Conservation (phyloP, 2,329 filamentous ascomycete species). For the Microcyclosporella mali region DNA sequence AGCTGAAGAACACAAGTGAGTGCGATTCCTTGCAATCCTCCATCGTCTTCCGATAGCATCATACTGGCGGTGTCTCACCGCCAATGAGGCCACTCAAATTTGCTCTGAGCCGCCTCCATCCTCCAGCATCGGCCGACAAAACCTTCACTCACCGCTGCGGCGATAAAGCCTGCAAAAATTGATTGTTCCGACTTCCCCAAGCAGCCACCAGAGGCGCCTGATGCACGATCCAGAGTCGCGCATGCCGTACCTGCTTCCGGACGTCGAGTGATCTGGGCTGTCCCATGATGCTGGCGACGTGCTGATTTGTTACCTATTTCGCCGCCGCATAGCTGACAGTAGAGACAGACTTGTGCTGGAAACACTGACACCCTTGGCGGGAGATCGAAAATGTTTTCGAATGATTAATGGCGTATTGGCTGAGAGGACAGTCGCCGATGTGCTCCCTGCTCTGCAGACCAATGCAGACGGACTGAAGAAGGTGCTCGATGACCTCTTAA, state of each 20-base stretch:
- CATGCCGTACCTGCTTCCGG: constrained; percentile 7
- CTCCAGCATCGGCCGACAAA: constrained; percentile 10
- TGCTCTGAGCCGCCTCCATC: background rate
- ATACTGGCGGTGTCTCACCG: constrained; percentile 26
- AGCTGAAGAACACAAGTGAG: constrained; percentile 93
- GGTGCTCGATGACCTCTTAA: constrained; percentile 87
- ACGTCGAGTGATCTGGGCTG: background rate
- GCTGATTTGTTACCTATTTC: constrained; percentile 3
- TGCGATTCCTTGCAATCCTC: constrained; percentile 6
- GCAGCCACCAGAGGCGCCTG: background rate
- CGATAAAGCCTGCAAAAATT: constrained; percentile 2
- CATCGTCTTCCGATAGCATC: constrained; percentile 2
- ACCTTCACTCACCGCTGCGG: constrained; percentile 34
- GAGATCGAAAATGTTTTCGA: constrained; percentile 92
- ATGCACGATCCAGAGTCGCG: background rate
- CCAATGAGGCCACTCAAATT: constrained; percentile 10
- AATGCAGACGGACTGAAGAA: constrained; percentile 92
- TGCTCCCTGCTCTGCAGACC: constrained; percentile 82
- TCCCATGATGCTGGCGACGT: constrained; percentile 8
- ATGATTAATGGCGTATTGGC: constrained; percentile 97
- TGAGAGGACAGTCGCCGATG: constrained; percentile 87
- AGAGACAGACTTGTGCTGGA: constrained; percentile 76
- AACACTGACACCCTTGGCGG: constrained; percentile 74
- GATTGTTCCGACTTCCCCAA: constrained; percentile 2
- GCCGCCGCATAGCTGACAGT: background rate